Conservation (phyloP, 2,329 filamentous ascomycete genomes). For the Acephala macrosclerotiorum region DNA sequence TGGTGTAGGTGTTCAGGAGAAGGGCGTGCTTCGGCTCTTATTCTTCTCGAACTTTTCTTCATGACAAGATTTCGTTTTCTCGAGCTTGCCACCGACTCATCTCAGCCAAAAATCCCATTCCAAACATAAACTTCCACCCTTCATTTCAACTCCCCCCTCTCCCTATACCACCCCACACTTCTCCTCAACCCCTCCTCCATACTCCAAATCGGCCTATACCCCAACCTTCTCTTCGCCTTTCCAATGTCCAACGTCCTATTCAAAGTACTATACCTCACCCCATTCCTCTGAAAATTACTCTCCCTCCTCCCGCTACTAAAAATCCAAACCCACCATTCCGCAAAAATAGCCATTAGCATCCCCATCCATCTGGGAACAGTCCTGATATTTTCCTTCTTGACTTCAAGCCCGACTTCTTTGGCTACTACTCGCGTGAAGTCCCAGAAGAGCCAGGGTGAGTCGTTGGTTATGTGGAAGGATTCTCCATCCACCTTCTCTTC, state of each 20-base stretch:
- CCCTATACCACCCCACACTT: slow-evolving; percentile 15
- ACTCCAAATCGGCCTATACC: slow-evolving; percentile 70
- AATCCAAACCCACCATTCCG: slow-evolving; percentile 31
- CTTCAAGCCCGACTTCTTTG: slow-evolving; percentile 18
- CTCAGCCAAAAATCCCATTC: neutral
- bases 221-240: slow-evolving; percentile 73
- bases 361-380: slow-evolving; percentile 21
- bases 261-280: slow-evolving; percentile 69
- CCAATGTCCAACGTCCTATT: slow-evolving; percentile 76
- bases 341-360: slow-evolving; percentile 22
- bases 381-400: slow-evolving; percentile 3
- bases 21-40: too few species aligned
- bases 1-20: too few species aligned
- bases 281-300: slow-evolving; percentile 19
- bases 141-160: slow-evolving; percentile 1
- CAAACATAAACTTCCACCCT: neutral
- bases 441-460: slow-evolving; percentile 31
- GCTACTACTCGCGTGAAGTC: slow-evolving; percentile 24
- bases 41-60: neutral
- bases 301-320: slow-evolving; percentile 27
- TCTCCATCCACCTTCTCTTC: slow-evolving; percentile 23
- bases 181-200: slow-evolving; percentile 62
- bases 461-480: slow-evolving; percentile 32
- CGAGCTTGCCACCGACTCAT: neutral
- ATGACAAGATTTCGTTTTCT: neutral